These are phyloP conservation scores for Anthracocystis walkeri DNA, from an alignment of 1,284 basidiomycete genomes.

Conservation along the genomic window DNA sequence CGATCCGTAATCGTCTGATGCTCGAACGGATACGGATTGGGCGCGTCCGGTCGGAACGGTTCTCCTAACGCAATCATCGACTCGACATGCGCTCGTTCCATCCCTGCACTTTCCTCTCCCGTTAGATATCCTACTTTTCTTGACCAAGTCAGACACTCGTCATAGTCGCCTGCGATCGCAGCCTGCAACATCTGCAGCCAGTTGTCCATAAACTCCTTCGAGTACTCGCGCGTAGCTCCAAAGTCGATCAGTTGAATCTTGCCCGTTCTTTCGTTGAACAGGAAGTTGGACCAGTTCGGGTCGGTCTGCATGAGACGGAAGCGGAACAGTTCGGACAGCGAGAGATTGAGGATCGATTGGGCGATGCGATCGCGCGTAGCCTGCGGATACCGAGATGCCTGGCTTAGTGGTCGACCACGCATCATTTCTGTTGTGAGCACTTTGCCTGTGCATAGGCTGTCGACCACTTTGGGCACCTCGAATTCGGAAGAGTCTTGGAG, in stretches of 20 bases:
- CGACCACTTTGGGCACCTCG: slow-evolving; percentile 82
- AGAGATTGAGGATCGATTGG: slow-evolving; percentile 82
- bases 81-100: slow-evolving; percentile 87
- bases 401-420: slow-evolving; percentile 81
- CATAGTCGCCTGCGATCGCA: slow-evolving; percentile 79
- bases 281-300: slow-evolving; percentile 97
- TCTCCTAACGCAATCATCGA: slow-evolving; percentile 82
- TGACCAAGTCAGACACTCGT: slow-evolving; percentile 81
- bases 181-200: slow-evolving; percentile 86
- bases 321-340: slow-evolving; percentile 88
- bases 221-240: slow-evolving; percentile 90
- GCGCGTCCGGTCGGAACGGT: slow-evolving; percentile 78
- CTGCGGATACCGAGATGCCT: slow-evolving; percentile 76
- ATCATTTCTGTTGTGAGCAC: slow-evolving; percentile 93
- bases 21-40: slow-evolving; percentile 79
- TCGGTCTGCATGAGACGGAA: slow-evolving; percentile 98
- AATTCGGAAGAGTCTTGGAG: slow-evolving; percentile 73
- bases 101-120: slow-evolving; percentile 87
- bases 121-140: slow-evolving; percentile 87
- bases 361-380: slow-evolving; percentile 88
- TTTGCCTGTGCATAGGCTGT: slow-evolving; percentile 81
- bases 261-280: slow-evolving; percentile 77
- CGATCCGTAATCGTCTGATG: slow-evolving; percentile 77
- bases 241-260: slow-evolving; percentile 92
- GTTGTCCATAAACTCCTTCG: slow-evolving; percentile 85